Evolutionary conservation across 225 moss, liverwort and hornwort genomes (phyloP).

Genomic region (Bryum argenteum): DNA sequence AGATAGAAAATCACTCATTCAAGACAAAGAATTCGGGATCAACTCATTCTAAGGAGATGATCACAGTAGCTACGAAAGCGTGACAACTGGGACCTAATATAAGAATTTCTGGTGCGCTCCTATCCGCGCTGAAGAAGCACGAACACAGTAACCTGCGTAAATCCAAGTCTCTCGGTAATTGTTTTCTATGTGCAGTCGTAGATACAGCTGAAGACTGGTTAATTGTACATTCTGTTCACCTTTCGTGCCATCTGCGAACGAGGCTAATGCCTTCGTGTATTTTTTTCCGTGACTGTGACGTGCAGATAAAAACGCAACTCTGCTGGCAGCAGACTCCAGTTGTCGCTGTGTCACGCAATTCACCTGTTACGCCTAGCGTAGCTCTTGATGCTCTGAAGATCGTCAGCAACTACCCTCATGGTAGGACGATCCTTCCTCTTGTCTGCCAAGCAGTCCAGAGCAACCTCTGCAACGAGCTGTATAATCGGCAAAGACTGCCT

Average conservation of each 20-base stretch:
- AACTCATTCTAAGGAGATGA: slow-evolving; percentile 19
- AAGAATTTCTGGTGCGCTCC: slow-evolving; percentile 17
- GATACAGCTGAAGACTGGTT: slow-evolving; percentile 12
- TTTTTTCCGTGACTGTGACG: slow-evolving; percentile 20
- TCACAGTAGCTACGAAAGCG: slow-evolving; percentile 1
- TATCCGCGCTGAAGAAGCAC: slow-evolving; percentile 25
- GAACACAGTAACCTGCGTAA: slow-evolving; percentile 3
- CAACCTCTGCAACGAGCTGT: slow-evolving; percentile 55
- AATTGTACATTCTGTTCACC: slow-evolving; percentile 33
- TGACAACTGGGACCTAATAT: slow-evolving; percentile 11
- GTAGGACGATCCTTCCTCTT: slow-evolving; percentile 59
- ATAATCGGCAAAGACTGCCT: slow-evolving; percentile 38
- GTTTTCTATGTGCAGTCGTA: slow-evolving; percentile 12
- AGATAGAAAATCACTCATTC: slow-evolving; percentile 27
- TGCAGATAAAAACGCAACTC: slow-evolving; percentile 9
- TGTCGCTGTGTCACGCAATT: slow-evolving; percentile 15
- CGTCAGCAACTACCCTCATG: slow-evolving; percentile 55
- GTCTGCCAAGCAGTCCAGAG: slow-evolving; percentile 53
- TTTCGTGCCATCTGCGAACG: slow-evolving; percentile 16
- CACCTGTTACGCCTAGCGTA: slow-evolving; percentile 38
- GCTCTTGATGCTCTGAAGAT: slow-evolving; percentile 55
- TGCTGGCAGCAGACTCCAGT: slow-evolving; percentile 21
- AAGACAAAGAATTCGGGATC: slow-evolving; percentile 30
- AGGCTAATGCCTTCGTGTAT: slow-evolving; percentile 5
- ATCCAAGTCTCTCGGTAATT: slow-evolving; percentile 16